Evolutionary conservation across 768 basidiomycete species (phyloP).

Genomic region (Leccinum truebloodii): DNA sequence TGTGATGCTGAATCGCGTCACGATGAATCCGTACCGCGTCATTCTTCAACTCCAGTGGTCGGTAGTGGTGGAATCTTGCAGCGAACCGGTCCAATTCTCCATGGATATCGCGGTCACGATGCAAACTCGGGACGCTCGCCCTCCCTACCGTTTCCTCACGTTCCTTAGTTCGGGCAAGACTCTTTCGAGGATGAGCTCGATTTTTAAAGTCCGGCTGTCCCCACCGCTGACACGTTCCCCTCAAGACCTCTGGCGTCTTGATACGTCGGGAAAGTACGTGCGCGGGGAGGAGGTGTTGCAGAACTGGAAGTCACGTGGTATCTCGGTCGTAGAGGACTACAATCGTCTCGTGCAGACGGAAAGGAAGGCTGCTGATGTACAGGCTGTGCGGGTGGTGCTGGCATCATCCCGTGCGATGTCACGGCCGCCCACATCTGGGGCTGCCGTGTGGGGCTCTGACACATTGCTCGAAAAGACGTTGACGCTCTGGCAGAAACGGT

Average conservation of each 20-base stretch:
- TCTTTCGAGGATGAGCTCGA: constrained; percentile 74
- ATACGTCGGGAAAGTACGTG: constrained; percentile 95
- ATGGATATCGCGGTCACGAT: constrained; percentile 88
- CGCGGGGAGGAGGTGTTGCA: constrained; percentile 85
- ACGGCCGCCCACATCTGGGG: constrained; percentile 50
- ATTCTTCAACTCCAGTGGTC: constrained; percentile 77
- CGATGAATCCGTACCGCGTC: constrained; percentile 73
- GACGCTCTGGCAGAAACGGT: constrained; percentile 80
- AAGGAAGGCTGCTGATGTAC: constrained; percentile 82
- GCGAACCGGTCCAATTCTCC: constrained; percentile 83
- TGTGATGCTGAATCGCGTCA: constrained; percentile 81
- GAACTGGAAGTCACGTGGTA: constrained; percentile 84
- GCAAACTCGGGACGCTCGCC: constrained; percentile 79
- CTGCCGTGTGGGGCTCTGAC: constrained; percentile 64
- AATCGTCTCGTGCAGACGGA: constrained; percentile 70
- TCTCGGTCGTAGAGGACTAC: constrained; percentile 89
- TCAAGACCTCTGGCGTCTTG: constrained; percentile 90
- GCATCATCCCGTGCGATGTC: constrained; percentile 47
- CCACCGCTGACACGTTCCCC: constrained; percentile 86
- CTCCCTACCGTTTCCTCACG: constrained; percentile 74
- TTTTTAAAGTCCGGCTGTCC: constrained; percentile 79
- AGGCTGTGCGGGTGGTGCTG: constrained; percentile 81
- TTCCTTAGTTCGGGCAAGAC: constrained; percentile 81
- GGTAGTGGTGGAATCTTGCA: constrained; percentile 80
- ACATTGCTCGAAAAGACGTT: constrained; percentile 65